Evolutionary conservation across 306 rosid genomes (phyloP), one percentile per base, ranked within the genome.

Genomic region (Trifolium subterraneum): DNA sequence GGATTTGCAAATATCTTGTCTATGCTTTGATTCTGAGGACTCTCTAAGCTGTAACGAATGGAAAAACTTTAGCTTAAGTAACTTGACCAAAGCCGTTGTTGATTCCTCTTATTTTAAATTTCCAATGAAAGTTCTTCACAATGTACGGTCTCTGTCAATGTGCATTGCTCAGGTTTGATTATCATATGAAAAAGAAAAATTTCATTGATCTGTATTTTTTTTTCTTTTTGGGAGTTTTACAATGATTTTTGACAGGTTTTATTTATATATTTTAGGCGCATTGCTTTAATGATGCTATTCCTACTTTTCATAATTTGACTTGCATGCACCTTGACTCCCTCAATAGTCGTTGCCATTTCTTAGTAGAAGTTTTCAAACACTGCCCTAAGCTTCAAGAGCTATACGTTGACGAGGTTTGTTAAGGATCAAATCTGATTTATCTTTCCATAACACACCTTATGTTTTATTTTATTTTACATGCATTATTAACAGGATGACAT

Each of bases 271-370:
- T 10, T 41, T 41, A 44, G 31, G 19, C 15, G 55, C 8, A n/a
- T 4, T 6, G 19, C 7, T 20, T 2, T 10, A 8, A 22, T 56
- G 35, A 12, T 12, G 38, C 9, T 1, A 27, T 58, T 58, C 64
- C 64, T 13, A 25, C 64, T n/a, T 58, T 58, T 58, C 10, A 58
- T 25, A 58, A 58, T 58, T 58, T 58, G 64, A 25, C 18, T 3
- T 15, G 1, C 64, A 7, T 58, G 18, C 18, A 25, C 10, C 64
- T 58, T 25, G 1, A 23, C 4, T 58, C 16, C 1, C 16, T 58
- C 64, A 25, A 58, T 11, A 23, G 4, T 22, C 27, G 35, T 23
- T 58, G 64, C 36, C 18, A 12, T 11, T 58, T 58, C 18, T 10
- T 58, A 25, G n/a, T 13, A 5, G 10, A 58, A 58, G 18, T 58